These are phyloP conservation scores for Cubamyces lactineus DNA, from an alignment of 768 basidiomycete species.

Conservation along the genomic window DNA sequence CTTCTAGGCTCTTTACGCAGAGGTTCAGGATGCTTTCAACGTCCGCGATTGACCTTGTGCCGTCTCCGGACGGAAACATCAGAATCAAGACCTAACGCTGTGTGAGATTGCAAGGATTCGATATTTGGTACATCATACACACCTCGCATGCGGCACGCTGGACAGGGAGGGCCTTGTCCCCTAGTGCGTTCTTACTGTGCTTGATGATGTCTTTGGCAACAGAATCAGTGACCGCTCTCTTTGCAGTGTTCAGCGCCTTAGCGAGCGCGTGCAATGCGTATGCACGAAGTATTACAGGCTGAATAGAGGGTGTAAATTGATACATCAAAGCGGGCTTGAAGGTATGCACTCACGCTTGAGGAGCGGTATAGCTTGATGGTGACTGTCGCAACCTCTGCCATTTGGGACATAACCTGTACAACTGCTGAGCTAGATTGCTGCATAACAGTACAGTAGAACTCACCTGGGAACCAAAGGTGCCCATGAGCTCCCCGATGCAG, in stretches of 20 bases:
- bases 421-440: neutral
- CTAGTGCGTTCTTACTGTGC: constrained; percentile 71
- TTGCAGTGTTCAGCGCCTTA: constrained; percentile 82
- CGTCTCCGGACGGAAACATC: constrained; percentile 62
- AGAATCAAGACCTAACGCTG: constrained; percentile 49
- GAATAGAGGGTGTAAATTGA: constrained; percentile 1
- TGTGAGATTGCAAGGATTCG: neutral
- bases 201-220: constrained; percentile 82
- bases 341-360: constrained; percentile 59
- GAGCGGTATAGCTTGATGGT: constrained; percentile 71
- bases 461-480: constrained; percentile 80
- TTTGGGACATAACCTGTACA: constrained; percentile 89
- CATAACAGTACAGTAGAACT: constrained; percentile 28
- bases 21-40: constrained; percentile 74
- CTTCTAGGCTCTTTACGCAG: constrained; percentile 77
- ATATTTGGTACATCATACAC: constrained; percentile 23
- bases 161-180: constrained; percentile 83
- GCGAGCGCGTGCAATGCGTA: constrained; percentile 76
- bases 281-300: constrained; percentile 84
- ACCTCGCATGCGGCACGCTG: constrained; percentile 86
- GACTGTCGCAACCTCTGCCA: constrained; percentile 77
- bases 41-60: constrained; percentile 63
- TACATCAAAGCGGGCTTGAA: constrained; percentile 5
- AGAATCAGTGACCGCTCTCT: constrained; percentile 81
- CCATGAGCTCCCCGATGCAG: constrained; percentile 90